Evolutionary conservation across 2,329 filamentous ascomycete species (phyloP).

Genomic region (Taxawa tesnikishii): DNA sequence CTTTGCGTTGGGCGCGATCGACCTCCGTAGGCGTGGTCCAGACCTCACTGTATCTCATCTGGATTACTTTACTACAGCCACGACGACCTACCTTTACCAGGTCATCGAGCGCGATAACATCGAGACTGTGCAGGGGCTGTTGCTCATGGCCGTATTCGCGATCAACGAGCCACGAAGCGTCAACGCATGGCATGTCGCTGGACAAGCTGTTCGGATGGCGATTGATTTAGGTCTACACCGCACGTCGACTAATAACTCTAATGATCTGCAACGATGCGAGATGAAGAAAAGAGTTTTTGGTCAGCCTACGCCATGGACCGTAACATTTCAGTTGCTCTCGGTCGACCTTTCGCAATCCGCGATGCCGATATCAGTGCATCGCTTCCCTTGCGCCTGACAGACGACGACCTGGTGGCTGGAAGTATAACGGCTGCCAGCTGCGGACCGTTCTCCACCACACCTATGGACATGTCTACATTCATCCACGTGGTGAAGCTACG

Average conservation of each 20-base stretch:
- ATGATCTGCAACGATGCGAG: background rate
- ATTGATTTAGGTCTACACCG: background rate
- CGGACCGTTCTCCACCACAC: background rate
- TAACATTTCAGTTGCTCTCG: background rate
- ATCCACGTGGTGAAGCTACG: background rate
- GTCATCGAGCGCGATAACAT: no score
- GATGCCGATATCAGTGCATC: background rate
- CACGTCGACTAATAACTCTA: background rate
- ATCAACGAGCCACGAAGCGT: no score
- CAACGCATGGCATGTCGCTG: background rate
- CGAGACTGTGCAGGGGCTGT: no score
- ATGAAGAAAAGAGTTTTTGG: background rate
- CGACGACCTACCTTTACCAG: background rate
- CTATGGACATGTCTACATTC: background rate
- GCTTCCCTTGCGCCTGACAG: background rate
- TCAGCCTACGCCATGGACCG: background rate
- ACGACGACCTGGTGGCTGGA: background rate
- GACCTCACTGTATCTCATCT: background rate
- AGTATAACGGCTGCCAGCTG: background rate
- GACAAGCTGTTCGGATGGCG: background rate
- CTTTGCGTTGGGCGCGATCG: background rate
- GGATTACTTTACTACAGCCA: background rate
- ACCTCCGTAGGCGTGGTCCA: background rate
- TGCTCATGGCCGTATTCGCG: no score
- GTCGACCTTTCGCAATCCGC: background rate